A percentile compares a stretch with the other conserved stretches of the same genome.
These are phyloP conservation scores for Acacia pycnantha DNA, from an alignment of 331 rosid genomes.

Conservation along the genomic window DNA sequence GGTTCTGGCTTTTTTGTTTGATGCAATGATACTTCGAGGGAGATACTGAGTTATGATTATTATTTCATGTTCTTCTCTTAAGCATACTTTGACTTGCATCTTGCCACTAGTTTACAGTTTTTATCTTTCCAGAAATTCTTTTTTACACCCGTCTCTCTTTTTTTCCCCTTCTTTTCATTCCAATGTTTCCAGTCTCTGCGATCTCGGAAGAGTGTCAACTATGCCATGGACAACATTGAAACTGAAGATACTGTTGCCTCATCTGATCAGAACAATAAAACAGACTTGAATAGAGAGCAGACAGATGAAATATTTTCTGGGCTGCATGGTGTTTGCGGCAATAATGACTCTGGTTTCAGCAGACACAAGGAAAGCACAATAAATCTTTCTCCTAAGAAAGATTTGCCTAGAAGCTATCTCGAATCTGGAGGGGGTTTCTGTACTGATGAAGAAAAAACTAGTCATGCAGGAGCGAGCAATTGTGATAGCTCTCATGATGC, in stretches of 20 bases:
- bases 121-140: slow-evolving; percentile 3
- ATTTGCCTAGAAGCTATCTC: slow-evolving; percentile 29
- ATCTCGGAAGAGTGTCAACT: slow-evolving; percentile 60
- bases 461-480: slow-evolving; percentile 27
- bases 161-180: background rate
- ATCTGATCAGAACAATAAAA: slow-evolving; percentile 35
- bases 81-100: background rate
- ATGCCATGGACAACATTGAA: slow-evolving; percentile 42
- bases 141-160: background rate
- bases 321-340: slow-evolving; percentile 20
- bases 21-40: background rate
- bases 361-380: slow-evolving; percentile 26
- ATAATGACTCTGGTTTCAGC: slow-evolving; percentile 28
- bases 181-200: slow-evolving; percentile 59
- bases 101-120: background rate
- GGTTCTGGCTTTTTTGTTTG: background rate
- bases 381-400: slow-evolving; percentile 26
- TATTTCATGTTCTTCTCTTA: background rate
- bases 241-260: slow-evolving; percentile 43
- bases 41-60: background rate
- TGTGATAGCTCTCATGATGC: slow-evolving; percentile 18
- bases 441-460: slow-evolving; percentile 35
- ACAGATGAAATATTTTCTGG: slow-evolving; percentile 27
- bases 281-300: slow-evolving; percentile 30
- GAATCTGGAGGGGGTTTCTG: slow-evolving; percentile 48